Percentiles rank a stretch among this genome's conserved stretches.
These are phyloP conservation scores for Psilocybe azurescens DNA, from an alignment of 768 basidiomycete genomes.

Conservation along the genomic window DNA sequence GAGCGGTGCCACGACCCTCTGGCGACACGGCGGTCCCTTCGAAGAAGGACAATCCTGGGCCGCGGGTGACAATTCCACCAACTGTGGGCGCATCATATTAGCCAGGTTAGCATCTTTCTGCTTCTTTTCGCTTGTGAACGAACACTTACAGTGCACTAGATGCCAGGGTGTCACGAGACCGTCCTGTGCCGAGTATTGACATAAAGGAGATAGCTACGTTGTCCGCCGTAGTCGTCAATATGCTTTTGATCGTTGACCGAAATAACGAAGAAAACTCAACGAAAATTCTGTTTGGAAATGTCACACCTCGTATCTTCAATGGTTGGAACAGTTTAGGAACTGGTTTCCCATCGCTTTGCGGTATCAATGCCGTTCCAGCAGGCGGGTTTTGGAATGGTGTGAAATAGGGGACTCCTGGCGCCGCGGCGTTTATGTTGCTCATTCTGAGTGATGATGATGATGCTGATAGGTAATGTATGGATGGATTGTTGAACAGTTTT, in stretches of 20 bases:
- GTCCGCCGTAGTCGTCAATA: too few relatives aligned
- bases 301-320: conserved; percentile 52
- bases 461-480: background rate
- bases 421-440: conserved; percentile 37
- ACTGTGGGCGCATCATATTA: conserved; percentile 32
- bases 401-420: conserved; percentile 45
- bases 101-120: too few relatives aligned
- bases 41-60: background rate
- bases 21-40: conserved; percentile 21
- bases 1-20: conserved; percentile 2
- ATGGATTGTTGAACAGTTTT: background rate
- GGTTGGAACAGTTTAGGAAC: conserved; percentile 49
- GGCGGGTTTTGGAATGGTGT: conserved; percentile 47
- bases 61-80: background rate
- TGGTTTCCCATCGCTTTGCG: conserved; percentile 39
- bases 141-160: conserved; percentile 43
- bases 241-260: background rate
- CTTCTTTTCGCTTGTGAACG: too few relatives aligned
- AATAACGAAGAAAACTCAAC: conserved; percentile 28
- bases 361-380: conserved; percentile 45
- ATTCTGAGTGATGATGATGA: background rate
- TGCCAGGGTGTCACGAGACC: conserved; percentile 60
- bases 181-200: conserved; percentile 62
- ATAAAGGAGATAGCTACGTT: conserved; percentile 53
- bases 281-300: conserved; percentile 57